Base-by-base conservation (phyloP, 306 rosid genomes). In the Corylus avellana region DNA sequence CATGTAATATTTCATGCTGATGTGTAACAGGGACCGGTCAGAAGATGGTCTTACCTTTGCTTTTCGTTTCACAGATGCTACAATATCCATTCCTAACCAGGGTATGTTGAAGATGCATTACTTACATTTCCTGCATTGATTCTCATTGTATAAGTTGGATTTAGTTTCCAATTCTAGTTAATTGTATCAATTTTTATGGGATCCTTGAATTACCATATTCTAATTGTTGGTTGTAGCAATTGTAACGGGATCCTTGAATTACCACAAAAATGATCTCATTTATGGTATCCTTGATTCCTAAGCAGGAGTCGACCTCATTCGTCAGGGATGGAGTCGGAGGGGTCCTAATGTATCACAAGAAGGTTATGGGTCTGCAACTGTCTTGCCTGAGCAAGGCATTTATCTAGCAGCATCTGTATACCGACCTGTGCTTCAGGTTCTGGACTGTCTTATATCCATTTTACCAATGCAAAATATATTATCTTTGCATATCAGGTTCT, bases 311-410 rank as follows among this genome's bases (percentile, higher is more conserved):
- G 99, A 96, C 85, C 90, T 91, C 81, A 90, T 96, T 87, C 99
- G 98, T 76, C 98, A 95, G 84, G 99, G 99, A 70, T 91, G 99
- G 99, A 89, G 69, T 86, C 90, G 94, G 90, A 91, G 85, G 88
- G 94, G 97, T 73, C 86, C 96, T 75, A 90, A 90, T 75, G 96
- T 90, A 78, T 82, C 82, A 81, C 97, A 89, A 86, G 99, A 96
- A 86, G 99, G 99, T 79, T 96, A 96, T 90, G 99, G 99, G 61
- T 96, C 98, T 72, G 96, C 97, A 51, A 89, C 97, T 61, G 92
- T 96, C 88, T 86, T 96, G 83, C 99, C 99, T 53, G 99, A 96
- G 85, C 98, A 91, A 85, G 99, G 99, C 82, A 93, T 96, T 77
- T 96, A 96, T 88, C 85, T 96, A 77, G 98, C 99, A 47, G 98